A percentile compares a stretch with the other conserved stretches of the same genome.
These are phyloP conservation scores for Dendrothele bispora DNA, from an alignment of 768 basidiomycete species.

Conservation along the genomic window DNA sequence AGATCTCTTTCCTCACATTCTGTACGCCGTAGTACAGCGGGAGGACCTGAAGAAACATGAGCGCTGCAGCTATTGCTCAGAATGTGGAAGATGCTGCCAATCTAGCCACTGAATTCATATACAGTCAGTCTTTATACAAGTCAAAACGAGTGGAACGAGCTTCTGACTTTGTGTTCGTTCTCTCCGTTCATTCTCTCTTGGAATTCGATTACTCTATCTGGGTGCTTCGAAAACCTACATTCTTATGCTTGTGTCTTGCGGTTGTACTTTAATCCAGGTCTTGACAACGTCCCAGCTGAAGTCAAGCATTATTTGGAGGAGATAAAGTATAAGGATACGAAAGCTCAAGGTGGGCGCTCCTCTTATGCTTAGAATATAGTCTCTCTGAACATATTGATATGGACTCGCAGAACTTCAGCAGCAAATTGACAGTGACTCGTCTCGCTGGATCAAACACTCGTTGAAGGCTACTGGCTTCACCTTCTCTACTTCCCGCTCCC, in stretches of 20 bases:
- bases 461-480: constrained; percentile 15
- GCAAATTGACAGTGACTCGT: constrained; percentile 49
- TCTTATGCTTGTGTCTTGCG: not conserved
- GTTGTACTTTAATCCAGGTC: constrained; percentile 29
- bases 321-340: constrained; percentile 46
- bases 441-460: constrained; percentile 50
- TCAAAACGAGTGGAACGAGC: not conserved
- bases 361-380: constrained; percentile 1
- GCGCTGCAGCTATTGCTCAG: too few relatives aligned
- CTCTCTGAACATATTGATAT: not conserved
- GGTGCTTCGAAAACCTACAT: too few relatives aligned
- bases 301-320: constrained; percentile 52
- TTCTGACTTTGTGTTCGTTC: too few relatives aligned
- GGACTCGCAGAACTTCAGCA: constrained; percentile 54
- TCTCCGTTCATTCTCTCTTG: too few relatives aligned
- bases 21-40: too few relatives aligned
- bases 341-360: constrained; percentile 37
- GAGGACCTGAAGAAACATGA: too few relatives aligned
- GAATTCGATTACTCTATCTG: too few relatives aligned
- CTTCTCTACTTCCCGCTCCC: constrained; percentile 15
- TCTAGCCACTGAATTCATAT: constrained; percentile 56
- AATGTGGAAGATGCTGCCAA: constrained; percentile 54
- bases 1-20: too few relatives aligned
- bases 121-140: constrained; percentile 34
- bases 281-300: constrained; percentile 56